These are phyloP conservation scores for Lolium multiflorum DNA, from an alignment of 176 grass and related monocot genomes.

Conservation along the genomic window DNA sequence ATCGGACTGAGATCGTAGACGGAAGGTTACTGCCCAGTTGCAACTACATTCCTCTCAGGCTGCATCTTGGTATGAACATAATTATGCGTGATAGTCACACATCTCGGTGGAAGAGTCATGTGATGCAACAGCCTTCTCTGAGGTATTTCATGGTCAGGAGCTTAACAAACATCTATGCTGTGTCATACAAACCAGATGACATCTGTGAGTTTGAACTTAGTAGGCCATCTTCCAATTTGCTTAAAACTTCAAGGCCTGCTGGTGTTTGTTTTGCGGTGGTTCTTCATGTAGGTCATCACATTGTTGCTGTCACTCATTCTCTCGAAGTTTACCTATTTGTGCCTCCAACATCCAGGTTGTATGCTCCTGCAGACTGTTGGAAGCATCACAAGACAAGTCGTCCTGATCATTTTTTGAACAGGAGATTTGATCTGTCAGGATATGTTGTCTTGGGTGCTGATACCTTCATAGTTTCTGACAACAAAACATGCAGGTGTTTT, in stretches of 20 bases:
- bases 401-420: neutral
- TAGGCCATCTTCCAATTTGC: neutral
- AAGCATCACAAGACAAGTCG: neutral
- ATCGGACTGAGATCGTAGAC: neutral
- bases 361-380: neutral
- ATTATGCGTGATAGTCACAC: neutral
- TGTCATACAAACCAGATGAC: neutral
- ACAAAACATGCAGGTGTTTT: neutral
- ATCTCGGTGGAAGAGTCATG: neutral
- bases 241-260: neutral
- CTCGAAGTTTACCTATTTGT: neutral
- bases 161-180: neutral
- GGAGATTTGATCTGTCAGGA: neutral
- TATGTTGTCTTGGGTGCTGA: neutral
- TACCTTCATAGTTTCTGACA: neutral
- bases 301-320: neutral
- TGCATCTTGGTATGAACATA: neutral
- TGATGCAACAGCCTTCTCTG: neutral
- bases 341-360: neutral
- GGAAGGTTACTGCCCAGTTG: neutral
- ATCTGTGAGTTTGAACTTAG: neutral
- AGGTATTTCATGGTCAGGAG: neutral
- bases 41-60: neutral
- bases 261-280: neutral
- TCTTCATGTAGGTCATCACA: neutral